Conservation (phyloP, 148 eudicot species). For the Amaranthus hypochondriacus region DNA sequence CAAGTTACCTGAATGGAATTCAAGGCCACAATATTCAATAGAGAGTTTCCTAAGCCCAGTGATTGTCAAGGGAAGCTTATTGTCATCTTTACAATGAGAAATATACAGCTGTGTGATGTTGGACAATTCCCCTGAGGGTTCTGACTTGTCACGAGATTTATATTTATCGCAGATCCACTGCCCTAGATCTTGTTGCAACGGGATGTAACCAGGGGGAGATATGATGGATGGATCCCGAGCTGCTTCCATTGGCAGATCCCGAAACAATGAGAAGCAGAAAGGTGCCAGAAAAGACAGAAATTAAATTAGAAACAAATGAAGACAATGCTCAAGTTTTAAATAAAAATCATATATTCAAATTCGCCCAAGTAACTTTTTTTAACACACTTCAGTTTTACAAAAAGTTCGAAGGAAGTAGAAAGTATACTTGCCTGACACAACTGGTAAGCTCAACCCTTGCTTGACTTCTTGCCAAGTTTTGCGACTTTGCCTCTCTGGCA, state of each 20-base stretch:
- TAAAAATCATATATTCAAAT: background rate
- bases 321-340: too few relatives aligned
- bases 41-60: background rate
- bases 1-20: background rate
- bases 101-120: background rate
- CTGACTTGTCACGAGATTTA: background rate
- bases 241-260: background rate
- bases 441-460: background rate
- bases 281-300: background rate
- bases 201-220: background rate
- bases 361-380: background rate
- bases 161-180: background rate
- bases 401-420: too few relatives aligned
- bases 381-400: too few relatives aligned
- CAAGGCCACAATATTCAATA: background rate
- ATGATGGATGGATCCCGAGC: background rate
- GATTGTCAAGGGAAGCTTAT: background rate
- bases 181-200: background rate
- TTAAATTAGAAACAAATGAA: background rate
- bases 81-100: background rate
- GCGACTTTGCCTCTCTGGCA: background rate
- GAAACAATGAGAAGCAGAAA: background rate
- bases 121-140: background rate
- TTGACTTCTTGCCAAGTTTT: background rate
- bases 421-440: too few relatives aligned